Evolutionary conservation across 2,329 filamentous ascomycete species (phyloP).

Genomic region (Mollisiaceae sp.): DNA sequence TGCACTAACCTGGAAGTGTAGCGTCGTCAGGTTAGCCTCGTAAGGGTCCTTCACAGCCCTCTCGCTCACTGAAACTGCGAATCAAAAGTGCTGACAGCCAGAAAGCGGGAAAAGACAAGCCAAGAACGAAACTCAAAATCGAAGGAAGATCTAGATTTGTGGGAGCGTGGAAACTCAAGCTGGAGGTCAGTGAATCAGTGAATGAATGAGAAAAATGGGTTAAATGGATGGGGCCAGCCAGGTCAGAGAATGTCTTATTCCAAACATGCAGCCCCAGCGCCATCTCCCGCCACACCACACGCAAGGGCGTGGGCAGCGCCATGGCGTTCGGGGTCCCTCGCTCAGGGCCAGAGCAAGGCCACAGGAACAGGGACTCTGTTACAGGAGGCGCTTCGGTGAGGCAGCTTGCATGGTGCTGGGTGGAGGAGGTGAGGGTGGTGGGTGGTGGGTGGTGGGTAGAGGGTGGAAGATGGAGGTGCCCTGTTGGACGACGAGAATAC

Average conservation of each 20-base stretch:
- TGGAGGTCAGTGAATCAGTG: too few relatives aligned
- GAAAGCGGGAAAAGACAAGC: neutral
- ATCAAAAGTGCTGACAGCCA: neutral
- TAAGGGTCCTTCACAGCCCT: neutral
- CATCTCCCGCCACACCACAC: neutral
- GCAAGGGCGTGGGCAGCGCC: neutral
- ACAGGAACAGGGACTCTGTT: neutral
- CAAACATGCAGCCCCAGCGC: neutral
- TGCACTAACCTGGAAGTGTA: neutral
- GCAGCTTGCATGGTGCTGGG: too few relatives aligned
- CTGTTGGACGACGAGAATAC: neutral
- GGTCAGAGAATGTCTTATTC: slow-evolving; percentile 6
- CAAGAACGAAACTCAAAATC: slow-evolving; percentile 1
- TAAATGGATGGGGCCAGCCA: neutral
- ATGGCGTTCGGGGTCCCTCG: neutral
- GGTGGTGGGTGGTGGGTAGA: too few relatives aligned
- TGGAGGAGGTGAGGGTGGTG: too few relatives aligned
- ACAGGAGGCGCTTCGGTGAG: slow-evolving; percentile 11
- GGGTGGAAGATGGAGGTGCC: too few relatives aligned
- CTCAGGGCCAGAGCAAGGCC: too few relatives aligned
- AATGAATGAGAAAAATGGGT: too few relatives aligned
- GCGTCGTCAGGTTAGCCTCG: too few relatives aligned
- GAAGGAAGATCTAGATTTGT: neutral
- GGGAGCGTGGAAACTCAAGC: neutral
- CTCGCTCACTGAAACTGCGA: neutral